These are phyloP conservation scores for Umbilicus rupestris DNA, from an alignment of 164 flowering plant species.

Conservation along the genomic window DNA sequence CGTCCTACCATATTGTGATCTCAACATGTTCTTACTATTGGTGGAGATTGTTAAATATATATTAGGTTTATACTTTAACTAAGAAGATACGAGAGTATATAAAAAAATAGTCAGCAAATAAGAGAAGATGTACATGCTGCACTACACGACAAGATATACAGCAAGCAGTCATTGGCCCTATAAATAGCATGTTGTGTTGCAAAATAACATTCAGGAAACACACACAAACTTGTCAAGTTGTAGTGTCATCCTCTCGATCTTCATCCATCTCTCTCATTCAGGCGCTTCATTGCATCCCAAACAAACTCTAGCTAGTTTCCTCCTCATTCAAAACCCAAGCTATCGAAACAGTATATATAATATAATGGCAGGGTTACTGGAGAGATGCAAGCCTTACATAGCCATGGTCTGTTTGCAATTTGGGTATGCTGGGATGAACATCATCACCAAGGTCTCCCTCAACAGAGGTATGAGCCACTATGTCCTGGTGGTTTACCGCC, in stretches of 20 bases:
- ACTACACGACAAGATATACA: neutral
- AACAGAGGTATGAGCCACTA: slow-evolving; percentile 14
- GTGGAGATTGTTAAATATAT: too few relatives aligned
- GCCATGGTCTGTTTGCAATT: slow-evolving; percentile 13
- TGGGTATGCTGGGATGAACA: slow-evolving; percentile 15
- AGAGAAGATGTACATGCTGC: neutral
- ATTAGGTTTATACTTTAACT: too few relatives aligned
- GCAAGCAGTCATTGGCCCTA: neutral
- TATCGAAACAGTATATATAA: neutral
- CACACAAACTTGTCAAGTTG: neutral
- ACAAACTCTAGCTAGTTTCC: too few relatives aligned
- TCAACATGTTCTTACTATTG: too few relatives aligned
- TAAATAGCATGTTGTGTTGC: slow-evolving; percentile 1
- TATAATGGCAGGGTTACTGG: neutral
- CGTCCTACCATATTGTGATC: too few relatives aligned
- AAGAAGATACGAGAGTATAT: neutral
- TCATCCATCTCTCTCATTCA: neutral
- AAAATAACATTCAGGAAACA: slow-evolving; percentile 2
- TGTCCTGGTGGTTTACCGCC: slow-evolving; percentile 12
- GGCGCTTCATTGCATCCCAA: neutral
- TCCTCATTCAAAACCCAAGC: neutral
- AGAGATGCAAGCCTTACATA: slow-evolving; percentile 12
- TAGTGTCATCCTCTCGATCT: slow-evolving; percentile 1
- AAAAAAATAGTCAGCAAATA: neutral
- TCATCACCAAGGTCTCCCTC: slow-evolving; percentile 13